A percentile compares a stretch with the other conserved stretches of the same genome.
Conservation (phyloP, 257 asterid species). For the Solanum medicagineum region DNA sequence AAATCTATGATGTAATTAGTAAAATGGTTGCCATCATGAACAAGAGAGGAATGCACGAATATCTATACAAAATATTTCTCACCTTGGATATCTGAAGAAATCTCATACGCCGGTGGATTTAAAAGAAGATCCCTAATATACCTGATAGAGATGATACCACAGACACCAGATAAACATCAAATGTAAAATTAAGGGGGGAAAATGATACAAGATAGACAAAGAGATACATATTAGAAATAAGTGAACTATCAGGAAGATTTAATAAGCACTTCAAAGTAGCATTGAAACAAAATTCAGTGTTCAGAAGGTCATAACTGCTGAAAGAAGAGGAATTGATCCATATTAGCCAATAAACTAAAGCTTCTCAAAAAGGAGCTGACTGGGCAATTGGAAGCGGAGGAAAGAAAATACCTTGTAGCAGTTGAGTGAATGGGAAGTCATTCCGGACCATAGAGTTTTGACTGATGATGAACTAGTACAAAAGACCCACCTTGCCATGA, state of each 20-base stretch:
- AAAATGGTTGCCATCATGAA: neutral
- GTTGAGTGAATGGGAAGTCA: no score
- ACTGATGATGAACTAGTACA: no score
- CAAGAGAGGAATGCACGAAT: neutral
- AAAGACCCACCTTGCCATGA: no score
- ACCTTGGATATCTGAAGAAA: conserved; percentile 81
- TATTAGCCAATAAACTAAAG: no score
- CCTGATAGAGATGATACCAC: conserved; percentile 28
- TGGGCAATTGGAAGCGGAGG: no score
- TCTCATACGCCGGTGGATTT: conserved; percentile 91
- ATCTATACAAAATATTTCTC: neutral
- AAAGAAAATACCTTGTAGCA: no score
- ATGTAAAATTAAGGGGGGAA: neutral
- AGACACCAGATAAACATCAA: neutral
- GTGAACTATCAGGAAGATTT: neutral
- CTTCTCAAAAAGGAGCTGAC: no score
- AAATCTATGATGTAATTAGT: neutral
- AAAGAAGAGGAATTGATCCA: neutral
- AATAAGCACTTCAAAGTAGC: neutral
- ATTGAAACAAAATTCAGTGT: neutral
- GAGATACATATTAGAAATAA: neutral
- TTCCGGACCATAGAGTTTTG: no score
- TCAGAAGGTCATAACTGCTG: neutral
- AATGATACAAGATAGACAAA: neutral
- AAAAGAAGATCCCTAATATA: conserved; percentile 80